A percentile compares a stretch with the other conserved stretches of the same genome.
These are phyloP conservation scores for Ophiocordyceps unilateralis DNA, from an alignment of 2,329 filamentous ascomycete species.

Conservation along the genomic window DNA sequence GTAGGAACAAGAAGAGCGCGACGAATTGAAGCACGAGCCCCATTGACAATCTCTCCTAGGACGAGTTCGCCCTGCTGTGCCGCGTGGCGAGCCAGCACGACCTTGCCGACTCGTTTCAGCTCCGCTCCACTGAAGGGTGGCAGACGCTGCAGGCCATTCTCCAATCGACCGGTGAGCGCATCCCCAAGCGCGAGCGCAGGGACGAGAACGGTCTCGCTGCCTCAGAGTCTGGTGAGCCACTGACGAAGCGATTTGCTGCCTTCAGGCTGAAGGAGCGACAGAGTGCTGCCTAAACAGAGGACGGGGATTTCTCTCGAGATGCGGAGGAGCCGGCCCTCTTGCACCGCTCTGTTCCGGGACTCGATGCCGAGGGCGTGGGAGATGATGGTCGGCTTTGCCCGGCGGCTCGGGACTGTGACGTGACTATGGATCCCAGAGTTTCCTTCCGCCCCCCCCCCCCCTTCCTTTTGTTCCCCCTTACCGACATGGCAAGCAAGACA, in stretches of 20 bases:
- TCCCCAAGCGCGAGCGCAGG: slow-evolving; percentile 46
- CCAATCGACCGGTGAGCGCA: slow-evolving; percentile 92
- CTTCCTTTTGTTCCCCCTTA: no score
- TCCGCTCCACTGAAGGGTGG: slow-evolving; percentile 82
- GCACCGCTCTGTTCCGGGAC: no score
- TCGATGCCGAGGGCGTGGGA: no score
- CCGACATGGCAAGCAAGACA: no score
- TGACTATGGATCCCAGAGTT: no score
- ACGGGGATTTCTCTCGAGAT: no score
- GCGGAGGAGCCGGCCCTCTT: no score
- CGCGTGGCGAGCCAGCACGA: slow-evolving; percentile 70
- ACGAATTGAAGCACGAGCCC: not conserved
- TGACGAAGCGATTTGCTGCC: slow-evolving; percentile 50
- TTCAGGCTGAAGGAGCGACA: slow-evolving; percentile 39
- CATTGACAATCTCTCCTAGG: slow-evolving; percentile 33
- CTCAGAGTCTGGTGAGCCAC: slow-evolving; percentile 29
- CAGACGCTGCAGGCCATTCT: slow-evolving; percentile 84
- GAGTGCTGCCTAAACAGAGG: not conserved
- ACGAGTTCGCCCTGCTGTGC: slow-evolving; percentile 75
- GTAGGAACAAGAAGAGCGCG: not conserved
- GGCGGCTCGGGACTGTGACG: no score
- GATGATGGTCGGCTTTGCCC: no score
- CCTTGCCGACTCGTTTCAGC: slow-evolving; percentile 61
- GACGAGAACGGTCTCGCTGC: slow-evolving; percentile 16
- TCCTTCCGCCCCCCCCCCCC: no score